phyloP scores from a whole-genome alignment of 257 asterid genomes.

The Verbascum thapsus region DNA sequence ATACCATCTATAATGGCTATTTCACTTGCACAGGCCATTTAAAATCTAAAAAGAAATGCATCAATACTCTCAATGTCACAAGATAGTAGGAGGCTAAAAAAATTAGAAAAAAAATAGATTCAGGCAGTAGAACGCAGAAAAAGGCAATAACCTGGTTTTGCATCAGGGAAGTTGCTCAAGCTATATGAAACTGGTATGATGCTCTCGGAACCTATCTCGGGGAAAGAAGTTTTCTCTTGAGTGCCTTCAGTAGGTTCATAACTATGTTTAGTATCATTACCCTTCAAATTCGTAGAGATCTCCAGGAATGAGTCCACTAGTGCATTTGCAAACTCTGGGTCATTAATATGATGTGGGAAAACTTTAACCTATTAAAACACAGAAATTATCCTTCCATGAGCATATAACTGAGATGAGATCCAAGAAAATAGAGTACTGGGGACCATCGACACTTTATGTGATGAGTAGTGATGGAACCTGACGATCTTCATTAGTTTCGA shows the following conservation, averaged over 20 bases:
- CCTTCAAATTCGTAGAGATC: slow-evolving; percentile 39
- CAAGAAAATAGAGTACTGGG: slow-evolving; percentile 22
- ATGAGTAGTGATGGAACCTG: slow-evolving; percentile 58
- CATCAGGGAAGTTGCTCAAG: slow-evolving; percentile 76
- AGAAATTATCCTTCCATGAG: slow-evolving; percentile 17
- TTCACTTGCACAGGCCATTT: background rate
- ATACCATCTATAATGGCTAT: background rate
- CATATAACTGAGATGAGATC: slow-evolving; percentile 4
- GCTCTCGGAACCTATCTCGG: slow-evolving; percentile 30
- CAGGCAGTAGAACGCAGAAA: slow-evolving; percentile 7
- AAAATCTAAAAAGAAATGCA: slow-evolving; percentile 7
- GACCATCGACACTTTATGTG: slow-evolving; percentile 23
- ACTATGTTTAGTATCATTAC: slow-evolving; percentile 35
- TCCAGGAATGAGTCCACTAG: slow-evolving; percentile 81
- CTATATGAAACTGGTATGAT: slow-evolving; percentile 41
- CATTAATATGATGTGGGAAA: slow-evolving; percentile 82
- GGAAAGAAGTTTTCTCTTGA: slow-evolving; percentile 41
- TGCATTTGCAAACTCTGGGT: slow-evolving; percentile 77
- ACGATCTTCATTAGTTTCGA: slow-evolving; percentile 55
- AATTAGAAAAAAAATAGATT: background rate
- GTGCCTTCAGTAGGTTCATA: slow-evolving; percentile 40
- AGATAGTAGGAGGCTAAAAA: background rate
- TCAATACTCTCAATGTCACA: slow-evolving; percentile 11
- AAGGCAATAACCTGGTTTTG: slow-evolving; percentile 68
- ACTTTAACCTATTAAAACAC: slow-evolving; percentile 62